A percentile compares a stretch with the other conserved stretches of the same genome.
phyloP scores from a whole-genome alignment of 2,329 filamentous ascomycete genomes.

The Camptophora hylomeconis region DNA sequence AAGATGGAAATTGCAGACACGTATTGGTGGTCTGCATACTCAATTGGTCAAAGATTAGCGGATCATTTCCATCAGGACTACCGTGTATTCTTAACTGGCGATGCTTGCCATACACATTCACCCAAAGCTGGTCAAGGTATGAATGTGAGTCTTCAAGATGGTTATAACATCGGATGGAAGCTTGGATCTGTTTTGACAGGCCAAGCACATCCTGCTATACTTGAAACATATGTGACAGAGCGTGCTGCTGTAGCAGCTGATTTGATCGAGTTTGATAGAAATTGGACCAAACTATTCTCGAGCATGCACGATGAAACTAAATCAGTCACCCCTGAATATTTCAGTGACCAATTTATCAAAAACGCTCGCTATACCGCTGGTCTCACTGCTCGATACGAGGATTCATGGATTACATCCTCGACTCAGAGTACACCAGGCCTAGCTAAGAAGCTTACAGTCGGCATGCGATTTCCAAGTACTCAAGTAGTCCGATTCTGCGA shows the following conservation, averaged over 20 bases:
- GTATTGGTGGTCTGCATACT: conserved; percentile 58
- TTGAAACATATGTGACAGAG: conserved; percentile 43
- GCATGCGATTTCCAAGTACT: conserved; percentile 39
- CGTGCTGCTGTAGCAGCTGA: conserved; percentile 40
- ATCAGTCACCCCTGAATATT: conserved; percentile 34
- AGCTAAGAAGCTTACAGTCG: conserved; percentile 28
- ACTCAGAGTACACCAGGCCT: conserved; percentile 22
- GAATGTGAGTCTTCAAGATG: conserved; percentile 43
- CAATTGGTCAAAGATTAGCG: conserved; percentile 58
- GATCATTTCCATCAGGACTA: conserved; percentile 53
- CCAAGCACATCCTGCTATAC: conserved; percentile 28
- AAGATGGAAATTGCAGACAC: conserved; percentile 41
- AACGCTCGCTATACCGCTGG: conserved; percentile 49
- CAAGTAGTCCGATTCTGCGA: conserved; percentile 49
- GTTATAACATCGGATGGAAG: conserved; percentile 50
- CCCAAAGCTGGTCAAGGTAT: conserved; percentile 57
- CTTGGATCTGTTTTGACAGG: conserved; percentile 37
- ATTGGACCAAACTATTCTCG: conserved; percentile 41
- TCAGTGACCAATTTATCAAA: conserved; percentile 44
- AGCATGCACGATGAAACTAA: conserved; percentile 21
- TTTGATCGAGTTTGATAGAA: conserved; percentile 48
- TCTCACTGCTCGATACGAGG: conserved; percentile 41
- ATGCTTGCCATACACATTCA: conserved; percentile 56
- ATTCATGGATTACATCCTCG: conserved; percentile 33
- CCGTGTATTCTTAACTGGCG: conserved; percentile 56